Evolutionary conservation across 1,284 basidiomycete species (phyloP), one percentile per base, ranked within the genome.

Genomic region (Exsudoporus floridanus): DNA sequence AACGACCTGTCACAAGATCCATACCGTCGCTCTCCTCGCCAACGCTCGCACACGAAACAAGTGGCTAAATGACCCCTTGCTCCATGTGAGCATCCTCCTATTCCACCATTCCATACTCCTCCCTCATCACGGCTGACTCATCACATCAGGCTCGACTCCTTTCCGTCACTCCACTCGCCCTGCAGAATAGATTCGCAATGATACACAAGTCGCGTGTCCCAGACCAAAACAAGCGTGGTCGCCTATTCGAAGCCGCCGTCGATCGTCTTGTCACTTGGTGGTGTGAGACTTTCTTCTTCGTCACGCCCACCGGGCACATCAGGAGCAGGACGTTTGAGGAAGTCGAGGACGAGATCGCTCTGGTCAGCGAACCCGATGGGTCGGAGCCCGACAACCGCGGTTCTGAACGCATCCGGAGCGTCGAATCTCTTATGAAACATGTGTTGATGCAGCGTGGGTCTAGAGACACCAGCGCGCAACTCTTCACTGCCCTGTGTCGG

Each of bases 401-500:
- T 23, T 76, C 78, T 49, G 94, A 97, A 70, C 67, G 78, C 7
- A 82, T 97, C 28, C 77, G 84, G 34, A 88, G 85, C 43, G 76
- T 82, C 21, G 92, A 93, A 64, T 94, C 91, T 56, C 75, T 98
- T 37, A 92, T 93, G 86, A 94, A 94, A 65, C 92, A 94, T 64
- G 86, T 86, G 0, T 73, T 96, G 14, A 86, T 88, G 77, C 81
- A 81, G 52, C 78, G 75, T 51, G 97, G 95, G 4, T 92, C 88
- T 19, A 79, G 92, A 54, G 96, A 99, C 70, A 83, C 87, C 35
- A 92, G 90, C 54, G 90, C 93, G 0, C 92, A 96, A 63, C 79
- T 99, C 7, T 98, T 98, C 66, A 96, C 94, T 10, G 85, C 91
- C 0, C 75, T 98, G 0, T 94, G 94, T 66, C 80, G 97, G 16